phyloP scores from a whole-genome alignment of 768 basidiomycete species.

The Chalciporus sphaerocephalus region DNA sequence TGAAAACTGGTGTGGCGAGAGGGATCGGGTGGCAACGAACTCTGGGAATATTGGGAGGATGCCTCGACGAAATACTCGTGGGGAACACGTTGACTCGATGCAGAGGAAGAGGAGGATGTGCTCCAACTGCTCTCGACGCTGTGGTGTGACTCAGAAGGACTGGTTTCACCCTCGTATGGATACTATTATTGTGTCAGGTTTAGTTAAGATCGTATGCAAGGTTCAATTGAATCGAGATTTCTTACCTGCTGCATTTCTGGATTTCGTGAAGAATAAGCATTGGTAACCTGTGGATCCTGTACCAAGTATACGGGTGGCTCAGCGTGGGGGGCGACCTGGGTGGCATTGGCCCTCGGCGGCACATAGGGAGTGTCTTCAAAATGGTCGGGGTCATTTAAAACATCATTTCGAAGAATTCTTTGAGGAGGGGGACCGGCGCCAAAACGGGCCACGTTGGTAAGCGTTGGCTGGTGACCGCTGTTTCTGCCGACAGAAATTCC shows the following conservation, averaged over 20 bases:
- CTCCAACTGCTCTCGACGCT: constrained; percentile 29
- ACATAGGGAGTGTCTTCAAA: constrained; percentile 30
- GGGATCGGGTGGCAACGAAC: neutral
- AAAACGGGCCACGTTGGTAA: constrained; percentile 9
- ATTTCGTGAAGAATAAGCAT: constrained; percentile 9
- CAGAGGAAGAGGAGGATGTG: constrained; percentile 21
- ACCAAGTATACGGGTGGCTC: constrained; percentile 15
- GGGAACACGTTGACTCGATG: constrained; percentile 14
- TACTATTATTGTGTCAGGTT: constrained; percentile 11
- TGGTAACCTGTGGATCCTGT: constrained; percentile 8
- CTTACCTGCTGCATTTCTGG: constrained; percentile 18
- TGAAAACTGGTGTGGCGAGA: constrained; percentile 1
- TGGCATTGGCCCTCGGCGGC: constrained; percentile 17
- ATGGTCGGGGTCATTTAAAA: constrained; percentile 15
- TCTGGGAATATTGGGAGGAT: constrained; percentile 7
- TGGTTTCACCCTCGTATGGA: constrained; percentile 16
- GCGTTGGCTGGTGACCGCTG: constrained; percentile 10
- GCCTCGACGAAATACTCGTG: constrained; percentile 7
- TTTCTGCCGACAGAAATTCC: constrained; percentile 12
- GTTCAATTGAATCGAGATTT: neutral
- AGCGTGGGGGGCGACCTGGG: constrained; percentile 5
- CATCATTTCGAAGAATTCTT: constrained; percentile 6
- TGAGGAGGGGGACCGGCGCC: constrained; percentile 11
- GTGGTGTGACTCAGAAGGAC: constrained; percentile 23
- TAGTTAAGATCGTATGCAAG: neutral